A percentile compares a stretch with the other conserved stretches of the same genome.
phyloP scores from a whole-genome alignment of 2,329 filamentous ascomycete genomes.

The Diaporthe ilicicola region DNA sequence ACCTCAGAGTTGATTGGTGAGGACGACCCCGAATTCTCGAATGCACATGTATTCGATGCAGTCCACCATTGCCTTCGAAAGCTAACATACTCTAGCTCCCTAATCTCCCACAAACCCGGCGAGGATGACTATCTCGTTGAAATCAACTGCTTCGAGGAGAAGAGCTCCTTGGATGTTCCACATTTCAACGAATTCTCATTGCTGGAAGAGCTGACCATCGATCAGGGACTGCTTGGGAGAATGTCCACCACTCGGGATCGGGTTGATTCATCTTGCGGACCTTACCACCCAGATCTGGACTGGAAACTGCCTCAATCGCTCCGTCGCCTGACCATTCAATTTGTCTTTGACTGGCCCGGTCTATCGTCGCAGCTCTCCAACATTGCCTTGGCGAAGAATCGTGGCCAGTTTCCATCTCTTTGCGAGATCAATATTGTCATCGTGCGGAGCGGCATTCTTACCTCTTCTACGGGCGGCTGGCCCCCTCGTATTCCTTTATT shows the following conservation, averaged over 20 bases:
- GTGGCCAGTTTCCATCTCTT: neutral
- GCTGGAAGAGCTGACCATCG: neutral
- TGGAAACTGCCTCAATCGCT: neutral
- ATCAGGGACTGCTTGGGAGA: neutral
- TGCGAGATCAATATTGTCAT: neutral
- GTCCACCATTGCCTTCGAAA: neutral
- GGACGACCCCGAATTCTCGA: neutral
- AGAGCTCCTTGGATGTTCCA: neutral
- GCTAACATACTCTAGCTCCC: neutral
- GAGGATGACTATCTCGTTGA: no score
- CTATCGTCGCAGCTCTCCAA: neutral
- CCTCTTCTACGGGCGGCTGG: neutral
- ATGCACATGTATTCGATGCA: neutral
- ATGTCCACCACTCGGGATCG: neutral
- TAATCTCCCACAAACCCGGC: no score
- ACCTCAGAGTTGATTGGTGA: fast-evolving
- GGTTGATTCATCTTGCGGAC: neutral
- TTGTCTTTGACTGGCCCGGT: neutral
- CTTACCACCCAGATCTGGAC: neutral
- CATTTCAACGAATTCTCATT: neutral
- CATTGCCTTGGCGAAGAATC: neutral
- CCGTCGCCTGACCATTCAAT: neutral
- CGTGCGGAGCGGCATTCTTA: neutral
- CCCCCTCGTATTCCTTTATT: neutral
- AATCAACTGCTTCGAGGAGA: neutral